phyloP scores from a whole-genome alignment of 192 early-diverging fungal species.

The Geranomyces michiganensis region DNA sequence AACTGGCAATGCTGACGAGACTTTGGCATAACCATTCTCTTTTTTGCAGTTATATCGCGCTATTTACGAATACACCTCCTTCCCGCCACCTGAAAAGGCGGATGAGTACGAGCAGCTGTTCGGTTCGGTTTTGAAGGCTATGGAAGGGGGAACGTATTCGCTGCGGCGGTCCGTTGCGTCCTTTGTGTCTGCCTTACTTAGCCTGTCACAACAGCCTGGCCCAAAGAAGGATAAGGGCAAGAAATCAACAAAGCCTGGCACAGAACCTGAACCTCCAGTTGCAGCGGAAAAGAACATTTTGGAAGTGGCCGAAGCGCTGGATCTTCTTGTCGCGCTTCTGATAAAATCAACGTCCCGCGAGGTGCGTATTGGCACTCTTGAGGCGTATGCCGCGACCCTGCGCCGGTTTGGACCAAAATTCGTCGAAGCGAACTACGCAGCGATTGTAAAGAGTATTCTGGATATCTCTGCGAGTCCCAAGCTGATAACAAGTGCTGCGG shows the following conservation, averaged over 20 bases:
- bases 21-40: not conserved
- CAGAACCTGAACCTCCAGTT: conserved; percentile 34
- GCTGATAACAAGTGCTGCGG: conserved; percentile 52
- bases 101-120: conserved; percentile 61
- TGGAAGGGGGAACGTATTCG: conserved; percentile 54
- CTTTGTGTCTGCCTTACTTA: conserved; percentile 53
- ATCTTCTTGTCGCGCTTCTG: conserved; percentile 65
- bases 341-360: conserved; percentile 66
- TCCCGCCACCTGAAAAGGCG: conserved; percentile 47
- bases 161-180: conserved; percentile 55
- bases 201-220: conserved; percentile 54
- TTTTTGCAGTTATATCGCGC: conserved; percentile 51
- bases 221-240: conserved; percentile 35
- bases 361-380: conserved; percentile 73
- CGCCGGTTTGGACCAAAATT: conserved; percentile 68
- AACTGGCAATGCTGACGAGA: too few relatives aligned
- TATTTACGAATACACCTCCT: conserved; percentile 49
- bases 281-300: conserved; percentile 45
- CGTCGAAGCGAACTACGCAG: conserved; percentile 74
- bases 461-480: conserved; percentile 61
- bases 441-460: conserved; percentile 68
- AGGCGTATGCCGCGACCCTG: conserved; percentile 76
- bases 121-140: conserved; percentile 47
- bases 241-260: conserved; percentile 37
- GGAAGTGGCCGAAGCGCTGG: conserved; percentile 71